Evolutionary conservation across 441 rosid species (phyloP).

Genomic region (Erodium moschatum): DNA sequence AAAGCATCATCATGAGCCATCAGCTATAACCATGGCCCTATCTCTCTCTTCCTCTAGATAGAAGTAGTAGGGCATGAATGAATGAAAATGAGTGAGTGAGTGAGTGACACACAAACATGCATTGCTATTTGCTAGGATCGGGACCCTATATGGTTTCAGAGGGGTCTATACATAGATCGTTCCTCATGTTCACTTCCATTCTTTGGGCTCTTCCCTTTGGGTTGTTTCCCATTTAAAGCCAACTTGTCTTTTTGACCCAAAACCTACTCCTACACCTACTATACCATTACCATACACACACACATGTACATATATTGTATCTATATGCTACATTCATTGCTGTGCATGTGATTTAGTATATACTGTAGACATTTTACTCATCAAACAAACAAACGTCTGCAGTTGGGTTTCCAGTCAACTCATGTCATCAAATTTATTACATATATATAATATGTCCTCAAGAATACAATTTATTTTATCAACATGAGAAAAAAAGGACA

Average conservation of each 20-base stretch:
- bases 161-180: background rate
- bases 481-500: background rate
- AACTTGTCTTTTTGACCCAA: slow-evolving; percentile 1
- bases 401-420: background rate
- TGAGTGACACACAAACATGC: slow-evolving; percentile 16
- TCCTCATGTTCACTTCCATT: slow-evolving; percentile 10
- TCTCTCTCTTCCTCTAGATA: no score
- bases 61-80: background rate
- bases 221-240: slow-evolving; percentile 23
- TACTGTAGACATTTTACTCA: background rate
- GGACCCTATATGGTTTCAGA: slow-evolving; percentile 20
- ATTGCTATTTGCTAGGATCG: slow-evolving; percentile 14
- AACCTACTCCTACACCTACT: background rate
- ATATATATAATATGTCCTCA: no score
- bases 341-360: background rate
- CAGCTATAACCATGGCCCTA: no score
- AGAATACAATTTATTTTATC: no score
- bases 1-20: no score
- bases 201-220: slow-evolving; percentile 21
- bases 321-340: background rate
- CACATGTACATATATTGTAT: background rate
- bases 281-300: no score
- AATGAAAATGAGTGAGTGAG: background rate
- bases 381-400: slow-evolving; percentile 8
- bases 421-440: slow-evolving; percentile 1